Conservation (phyloP, 2,329 filamentous ascomycete species). For the Passalora sequoiae region DNA sequence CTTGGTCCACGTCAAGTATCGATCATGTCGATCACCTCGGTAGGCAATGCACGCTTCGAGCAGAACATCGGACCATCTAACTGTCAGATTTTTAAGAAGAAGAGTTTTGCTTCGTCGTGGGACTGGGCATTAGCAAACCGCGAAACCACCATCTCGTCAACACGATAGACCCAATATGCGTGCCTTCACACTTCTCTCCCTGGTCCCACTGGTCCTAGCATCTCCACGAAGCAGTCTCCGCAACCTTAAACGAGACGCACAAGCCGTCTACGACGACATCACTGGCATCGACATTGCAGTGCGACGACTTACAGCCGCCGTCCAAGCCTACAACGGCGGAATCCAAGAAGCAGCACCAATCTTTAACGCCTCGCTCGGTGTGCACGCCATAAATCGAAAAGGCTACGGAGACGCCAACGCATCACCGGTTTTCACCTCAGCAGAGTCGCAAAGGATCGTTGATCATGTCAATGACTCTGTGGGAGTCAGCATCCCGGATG, state of each 20-base stretch:
- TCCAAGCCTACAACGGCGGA: conserved; percentile 24
- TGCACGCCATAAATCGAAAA: conserved; percentile 25
- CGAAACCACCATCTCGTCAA: too few species aligned
- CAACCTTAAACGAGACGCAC: conserved; percentile 9
- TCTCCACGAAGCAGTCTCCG: conserved; percentile 6
- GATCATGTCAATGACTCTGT: conserved; percentile 25
- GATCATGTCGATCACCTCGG: too few species aligned
- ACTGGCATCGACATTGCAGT: conserved; percentile 25
- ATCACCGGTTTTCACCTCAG: conserved; percentile 17
- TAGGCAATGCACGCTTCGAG: too few species aligned
- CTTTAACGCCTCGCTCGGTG: conserved; percentile 19
- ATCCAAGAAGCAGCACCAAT: conserved; percentile 19
- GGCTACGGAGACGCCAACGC: conserved; percentile 23
- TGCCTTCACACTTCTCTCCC: conserved; percentile 13
- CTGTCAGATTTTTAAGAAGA: too few species aligned
- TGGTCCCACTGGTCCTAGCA: conserved; percentile 19
- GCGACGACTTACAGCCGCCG: conserved; percentile 18
- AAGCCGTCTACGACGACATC: conserved; percentile 24
- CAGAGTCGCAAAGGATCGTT: conserved; percentile 24
- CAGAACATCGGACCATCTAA: too few species aligned
- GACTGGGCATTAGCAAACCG: too few species aligned
- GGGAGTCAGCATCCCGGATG: conserved; percentile 22
- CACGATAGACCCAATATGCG: conserved; percentile 12
- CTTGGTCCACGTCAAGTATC: too few species aligned
- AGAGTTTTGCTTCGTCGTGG: too few species aligned